These are phyloP conservation scores for Calonectria naviculata DNA, from an alignment of 2,329 filamentous ascomycete species.

Conservation along the genomic window DNA sequence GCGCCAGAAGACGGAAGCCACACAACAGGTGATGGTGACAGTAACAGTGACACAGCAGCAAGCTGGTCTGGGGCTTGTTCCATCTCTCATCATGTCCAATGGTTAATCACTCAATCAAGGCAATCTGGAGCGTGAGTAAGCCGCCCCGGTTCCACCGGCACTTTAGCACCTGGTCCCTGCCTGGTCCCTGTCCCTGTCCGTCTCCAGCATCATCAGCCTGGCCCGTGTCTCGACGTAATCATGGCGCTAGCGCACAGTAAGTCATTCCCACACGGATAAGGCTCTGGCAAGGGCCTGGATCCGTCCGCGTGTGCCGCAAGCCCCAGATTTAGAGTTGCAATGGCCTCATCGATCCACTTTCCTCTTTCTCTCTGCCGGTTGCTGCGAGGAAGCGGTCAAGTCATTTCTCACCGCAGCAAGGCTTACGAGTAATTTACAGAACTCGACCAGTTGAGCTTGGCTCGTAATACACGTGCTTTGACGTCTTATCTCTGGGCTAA, in stretches of 20 bases:
- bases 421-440: background rate
- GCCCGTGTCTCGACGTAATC: slow-evolving; percentile 5
- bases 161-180: background rate
- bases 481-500: background rate
- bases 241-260: background rate
- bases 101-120: background rate
- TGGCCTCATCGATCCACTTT: slow-evolving; percentile 5
- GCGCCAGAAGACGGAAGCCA: too few relatives aligned
- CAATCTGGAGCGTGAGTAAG: background rate
- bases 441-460: background rate
- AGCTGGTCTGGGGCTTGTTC: too few relatives aligned
- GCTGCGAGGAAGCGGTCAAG: background rate
- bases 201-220: background rate
- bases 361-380: background rate
- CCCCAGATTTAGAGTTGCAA: slow-evolving; percentile 7
- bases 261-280: background rate
- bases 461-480: background rate
- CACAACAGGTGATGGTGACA: too few relatives aligned
- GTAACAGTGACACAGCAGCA: too few relatives aligned
- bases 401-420: background rate
- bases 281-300: background rate
- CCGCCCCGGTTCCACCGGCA: background rate
- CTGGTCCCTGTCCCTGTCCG: background rate
- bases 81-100: background rate
- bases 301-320: background rate